Evolutionary conservation across 257 asterid genomes (phyloP), one percentile per base, ranked within the genome.

Genomic region (Plantago ovata): DNA sequence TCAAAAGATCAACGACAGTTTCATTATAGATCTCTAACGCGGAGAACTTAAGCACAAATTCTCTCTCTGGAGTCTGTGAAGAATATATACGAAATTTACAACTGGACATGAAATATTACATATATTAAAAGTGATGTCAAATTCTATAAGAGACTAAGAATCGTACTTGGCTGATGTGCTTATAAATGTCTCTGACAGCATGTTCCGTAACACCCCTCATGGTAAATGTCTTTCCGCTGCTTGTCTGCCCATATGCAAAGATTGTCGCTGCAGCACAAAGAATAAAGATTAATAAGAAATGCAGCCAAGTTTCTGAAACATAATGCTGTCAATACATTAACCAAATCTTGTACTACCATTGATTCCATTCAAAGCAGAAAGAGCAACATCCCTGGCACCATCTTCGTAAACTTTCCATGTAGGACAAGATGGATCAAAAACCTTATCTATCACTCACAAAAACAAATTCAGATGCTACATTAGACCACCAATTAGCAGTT

Each of bases 141-240:
- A 1, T 48, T 63, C 19, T 48, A 58, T 68, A 56, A 36, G 21
- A 20, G 28, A 55, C 38, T 33, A 53, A 59, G 23, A 11, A 52
- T 67, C 77, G 69, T 77, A 93, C 98, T 23, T n/a, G 52, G 56
- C 71, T 74, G 49, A 93, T 74, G 71, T 84, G 94, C 73, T 82
- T 78, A 69, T 80, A 89, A 33, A 93, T 89, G 81, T 93, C 97
- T 62, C 73, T 82, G 51, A 93, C 72, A 33, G 87, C 91, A 79
- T 78, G 75, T 69, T 86, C 98, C 21, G 94, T 81, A 65, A 93
- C 84, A 39, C 96, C 98, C 75, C 91, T 82, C 95, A 93, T 93
- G 20, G 98, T 93, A 71, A 79, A 93, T 10, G 98, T 89, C 77
- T 93, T 93, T 22, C 98, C 98, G 63, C 98, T 93, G 58, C 96